phyloP scores from a whole-genome alignment of 1,284 basidiomycete genomes.

The Papiliotrema terrestris region DNA sequence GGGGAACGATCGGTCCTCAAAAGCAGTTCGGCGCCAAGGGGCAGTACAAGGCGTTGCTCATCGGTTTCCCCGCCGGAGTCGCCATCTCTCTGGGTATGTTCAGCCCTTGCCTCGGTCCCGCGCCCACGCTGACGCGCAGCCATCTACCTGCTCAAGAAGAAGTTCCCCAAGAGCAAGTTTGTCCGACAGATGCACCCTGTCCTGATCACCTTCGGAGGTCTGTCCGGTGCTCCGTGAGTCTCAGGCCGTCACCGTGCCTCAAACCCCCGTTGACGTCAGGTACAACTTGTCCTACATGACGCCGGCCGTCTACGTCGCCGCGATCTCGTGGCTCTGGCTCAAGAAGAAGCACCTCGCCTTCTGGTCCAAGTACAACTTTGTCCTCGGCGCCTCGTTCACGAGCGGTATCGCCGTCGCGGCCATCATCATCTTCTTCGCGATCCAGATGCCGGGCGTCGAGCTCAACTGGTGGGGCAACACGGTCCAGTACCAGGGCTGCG shows the following conservation, averaged over 20 bases:
- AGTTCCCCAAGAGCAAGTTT: slow-evolving; percentile 2
- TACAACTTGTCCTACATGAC: slow-evolving; percentile 35
- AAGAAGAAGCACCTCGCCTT: slow-evolving; percentile 31
- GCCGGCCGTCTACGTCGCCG: slow-evolving; percentile 18
- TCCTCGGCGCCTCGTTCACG: slow-evolving; percentile 39
- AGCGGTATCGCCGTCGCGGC: slow-evolving; percentile 40
- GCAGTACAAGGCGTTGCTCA: slow-evolving; percentile 58
- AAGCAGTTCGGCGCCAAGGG: slow-evolving; percentile 65
- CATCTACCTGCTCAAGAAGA: slow-evolving; percentile 5
- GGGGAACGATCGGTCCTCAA: slow-evolving; percentile 53
- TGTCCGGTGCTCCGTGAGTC: slow-evolving; percentile 21
- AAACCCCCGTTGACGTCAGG: no score
- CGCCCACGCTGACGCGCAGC: slow-evolving; percentile 41
- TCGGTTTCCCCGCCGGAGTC: slow-evolving; percentile 70
- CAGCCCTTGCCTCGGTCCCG: background rate
- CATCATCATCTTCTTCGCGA: slow-evolving; percentile 38
- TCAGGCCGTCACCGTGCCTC: no score
- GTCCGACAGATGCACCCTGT: slow-evolving; percentile 11
- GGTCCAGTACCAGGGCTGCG: slow-evolving; percentile 7
- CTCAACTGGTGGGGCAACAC: slow-evolving; percentile 24
- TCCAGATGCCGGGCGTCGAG: slow-evolving; percentile 7
- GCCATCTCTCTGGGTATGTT: slow-evolving; percentile 66
- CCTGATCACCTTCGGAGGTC: slow-evolving; percentile 4
- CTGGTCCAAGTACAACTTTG: slow-evolving; percentile 44
- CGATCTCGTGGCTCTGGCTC: slow-evolving; percentile 37